Conservation (phyloP, 768 basidiomycete genomes). For the Austroboletus eburneus region DNA sequence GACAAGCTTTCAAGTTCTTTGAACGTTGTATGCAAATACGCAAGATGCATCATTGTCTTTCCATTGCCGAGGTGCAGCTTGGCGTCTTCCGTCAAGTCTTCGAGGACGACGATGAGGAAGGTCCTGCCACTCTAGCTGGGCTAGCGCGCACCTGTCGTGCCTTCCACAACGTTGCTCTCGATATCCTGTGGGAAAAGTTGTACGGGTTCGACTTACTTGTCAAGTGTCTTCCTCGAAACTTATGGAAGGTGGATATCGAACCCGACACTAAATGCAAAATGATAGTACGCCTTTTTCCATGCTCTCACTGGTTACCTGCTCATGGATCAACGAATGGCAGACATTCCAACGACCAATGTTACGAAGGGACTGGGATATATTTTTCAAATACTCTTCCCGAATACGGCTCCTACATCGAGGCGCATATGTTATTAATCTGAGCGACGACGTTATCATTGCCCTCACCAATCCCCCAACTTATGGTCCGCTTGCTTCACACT, state of each 20-base stretch:
- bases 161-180: constrained; percentile 21
- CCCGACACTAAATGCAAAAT: no score
- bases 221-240: constrained; percentile 24
- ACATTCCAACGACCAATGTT: constrained; percentile 24
- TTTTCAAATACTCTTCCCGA: constrained; percentile 25
- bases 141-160: constrained; percentile 25
- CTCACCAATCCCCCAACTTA: constrained; percentile 22
- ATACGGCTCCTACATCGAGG: constrained; percentile 10
- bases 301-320: no score
- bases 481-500: constrained; percentile 18
- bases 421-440: constrained; percentile 3
- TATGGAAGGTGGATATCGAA: constrained; percentile 14
- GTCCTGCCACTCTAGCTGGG: constrained; percentile 12
- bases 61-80: constrained; percentile 25
- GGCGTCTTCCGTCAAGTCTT: constrained; percentile 19
- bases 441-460: constrained; percentile 22
- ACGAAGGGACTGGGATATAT: constrained; percentile 25
- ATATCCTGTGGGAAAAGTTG: constrained; percentile 21
- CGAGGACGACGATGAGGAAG: not conserved
- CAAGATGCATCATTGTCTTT: constrained; percentile 23
- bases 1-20: no score
- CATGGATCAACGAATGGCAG: constrained; percentile 13
- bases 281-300: not conserved
- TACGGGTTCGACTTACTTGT: constrained; percentile 20
- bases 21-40: no score